phyloP scores from a whole-genome alignment of 2,329 filamentous ascomycete species.

The Fonsecaea erecta region DNA sequence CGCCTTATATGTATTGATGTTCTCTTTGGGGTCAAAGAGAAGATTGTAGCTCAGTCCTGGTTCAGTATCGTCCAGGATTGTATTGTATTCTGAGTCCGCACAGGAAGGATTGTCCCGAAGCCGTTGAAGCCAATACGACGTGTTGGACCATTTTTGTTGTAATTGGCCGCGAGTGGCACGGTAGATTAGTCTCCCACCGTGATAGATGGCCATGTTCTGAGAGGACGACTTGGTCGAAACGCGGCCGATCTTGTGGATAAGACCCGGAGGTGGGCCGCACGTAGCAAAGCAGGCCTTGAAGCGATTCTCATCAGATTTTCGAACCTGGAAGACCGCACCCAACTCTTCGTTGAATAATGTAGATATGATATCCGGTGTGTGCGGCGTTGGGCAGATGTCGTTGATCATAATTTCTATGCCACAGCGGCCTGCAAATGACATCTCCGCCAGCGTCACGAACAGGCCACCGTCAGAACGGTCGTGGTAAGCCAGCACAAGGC shows the following conservation, averaged over 20 bases:
- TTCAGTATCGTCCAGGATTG: slow-evolving; percentile 74
- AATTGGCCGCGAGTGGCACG: slow-evolving; percentile 71
- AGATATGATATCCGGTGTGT: slow-evolving; percentile 69
- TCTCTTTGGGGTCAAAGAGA: slow-evolving; percentile 78
- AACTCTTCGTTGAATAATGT: slow-evolving; percentile 95
- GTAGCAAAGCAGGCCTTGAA: slow-evolving; percentile 92
- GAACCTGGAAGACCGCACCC: slow-evolving; percentile 93
- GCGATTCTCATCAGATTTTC: slow-evolving; percentile 78
- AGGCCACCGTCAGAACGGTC: slow-evolving; percentile 92
- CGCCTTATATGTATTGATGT: slow-evolving; percentile 42
- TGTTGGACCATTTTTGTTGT: slow-evolving; percentile 86
- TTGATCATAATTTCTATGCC: slow-evolving; percentile 86
- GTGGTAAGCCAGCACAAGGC: slow-evolving; percentile 87
- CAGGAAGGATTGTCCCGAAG: slow-evolving; percentile 85
- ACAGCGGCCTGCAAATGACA: slow-evolving; percentile 96
- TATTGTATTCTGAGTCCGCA: slow-evolving; percentile 79
- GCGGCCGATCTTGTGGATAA: slow-evolving; percentile 83
- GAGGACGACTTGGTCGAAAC: slow-evolving; percentile 67
- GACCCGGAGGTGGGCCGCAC: slow-evolving; percentile 77
- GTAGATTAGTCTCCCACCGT: slow-evolving; percentile 71
- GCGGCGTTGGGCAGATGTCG: slow-evolving; percentile 62
- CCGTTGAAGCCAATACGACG: slow-evolving; percentile 88
- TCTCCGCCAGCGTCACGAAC: slow-evolving; percentile 87
- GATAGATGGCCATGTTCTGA: slow-evolving; percentile 77
- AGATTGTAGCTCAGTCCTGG: slow-evolving; percentile 85